phyloP scores from a whole-genome alignment of 2,329 filamentous ascomycete genomes.

The Fusarium verrucosum region DNA sequence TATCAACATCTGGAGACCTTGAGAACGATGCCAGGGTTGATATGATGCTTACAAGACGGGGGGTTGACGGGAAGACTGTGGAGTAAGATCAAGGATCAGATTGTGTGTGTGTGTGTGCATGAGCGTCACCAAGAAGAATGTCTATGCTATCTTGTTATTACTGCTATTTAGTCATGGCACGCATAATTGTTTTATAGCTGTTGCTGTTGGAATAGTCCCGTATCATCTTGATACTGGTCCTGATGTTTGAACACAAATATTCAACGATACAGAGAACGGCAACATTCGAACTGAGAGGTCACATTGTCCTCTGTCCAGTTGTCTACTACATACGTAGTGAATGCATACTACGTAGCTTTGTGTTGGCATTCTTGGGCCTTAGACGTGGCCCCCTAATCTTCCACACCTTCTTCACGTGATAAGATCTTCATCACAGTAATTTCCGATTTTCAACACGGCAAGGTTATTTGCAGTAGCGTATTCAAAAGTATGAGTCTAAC shows the following conservation, averaged over 20 bases:
- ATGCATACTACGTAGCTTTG: too few relatives aligned
- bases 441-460: constrained; percentile 37
- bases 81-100: constrained; percentile 8
- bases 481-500: constrained; percentile 9
- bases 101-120: constrained; percentile 9
- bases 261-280: not conserved
- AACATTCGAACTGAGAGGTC: not conserved
- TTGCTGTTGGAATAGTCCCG: not conserved
- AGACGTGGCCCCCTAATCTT: constrained; percentile 26
- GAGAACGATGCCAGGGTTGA: constrained; percentile 5
- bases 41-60: constrained; percentile 28
- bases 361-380: constrained; percentile 21
- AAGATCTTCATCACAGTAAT: constrained; percentile 43
- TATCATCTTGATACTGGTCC: not conserved
- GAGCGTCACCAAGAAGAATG: constrained; percentile 8
- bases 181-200: constrained; percentile 9
- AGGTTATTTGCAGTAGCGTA: constrained; percentile 27
- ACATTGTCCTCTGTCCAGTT: constrained; percentile 4
- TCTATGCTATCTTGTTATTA: not conserved
- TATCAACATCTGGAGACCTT: constrained; percentile 5
- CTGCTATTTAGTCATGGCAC: not conserved
- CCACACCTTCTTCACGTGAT: constrained; percentile 41
- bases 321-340: constrained; percentile 6
- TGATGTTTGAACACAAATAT: not conserved
- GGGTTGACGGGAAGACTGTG: constrained; percentile 26